Percentiles rank a stretch among this genome's conserved stretches.
Conservation (phyloP, 2,329 filamentous ascomycete genomes). For the Stylonectria norvegica region DNA sequence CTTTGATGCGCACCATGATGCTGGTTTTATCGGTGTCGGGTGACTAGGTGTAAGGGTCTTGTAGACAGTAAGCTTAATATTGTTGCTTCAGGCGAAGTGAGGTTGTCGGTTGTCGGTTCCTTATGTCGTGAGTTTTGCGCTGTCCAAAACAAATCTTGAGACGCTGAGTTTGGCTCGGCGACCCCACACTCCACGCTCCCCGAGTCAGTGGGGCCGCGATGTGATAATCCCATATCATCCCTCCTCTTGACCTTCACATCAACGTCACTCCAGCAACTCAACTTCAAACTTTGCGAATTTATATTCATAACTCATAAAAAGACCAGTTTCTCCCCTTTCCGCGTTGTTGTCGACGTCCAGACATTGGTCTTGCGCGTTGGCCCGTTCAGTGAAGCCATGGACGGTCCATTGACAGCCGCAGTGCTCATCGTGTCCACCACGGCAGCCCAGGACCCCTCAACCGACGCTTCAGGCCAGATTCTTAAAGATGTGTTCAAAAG, state of each 20-base stretch:
- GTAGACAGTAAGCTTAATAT: too few relatives aligned
- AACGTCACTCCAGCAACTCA: neutral
- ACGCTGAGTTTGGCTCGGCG: constrained; percentile 15
- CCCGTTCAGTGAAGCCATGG: constrained; percentile 22
- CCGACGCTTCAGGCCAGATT: constrained; percentile 68
- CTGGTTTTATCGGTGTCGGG: neutral
- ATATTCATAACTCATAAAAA: too few relatives aligned
- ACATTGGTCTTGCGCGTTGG: too few relatives aligned
- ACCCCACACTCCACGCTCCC: constrained; percentile 16
- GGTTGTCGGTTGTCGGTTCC: too few relatives aligned
- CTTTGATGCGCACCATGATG: constrained; percentile 89
- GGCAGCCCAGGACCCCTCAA: constrained; percentile 71
- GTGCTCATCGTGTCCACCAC: constrained; percentile 91
- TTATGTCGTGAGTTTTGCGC: too few relatives aligned
- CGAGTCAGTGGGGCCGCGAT: constrained; percentile 22
- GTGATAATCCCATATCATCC: constrained; percentile 7
- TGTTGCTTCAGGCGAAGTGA: too few relatives aligned
- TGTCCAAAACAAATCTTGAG: too few relatives aligned
- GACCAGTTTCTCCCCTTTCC: neutral
- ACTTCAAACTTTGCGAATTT: too few relatives aligned
- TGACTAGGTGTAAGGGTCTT: too few relatives aligned
- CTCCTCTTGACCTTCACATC: constrained; percentile 16
- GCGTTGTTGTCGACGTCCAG: neutral
- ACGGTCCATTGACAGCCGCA: constrained; percentile 60
- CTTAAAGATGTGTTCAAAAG: constrained; percentile 67